Percentiles rank a stretch among this genome's conserved stretches.
These are phyloP conservation scores for Pachyrhizus erosus DNA, from an alignment of 306 rosid species.

Conservation along the genomic window DNA sequence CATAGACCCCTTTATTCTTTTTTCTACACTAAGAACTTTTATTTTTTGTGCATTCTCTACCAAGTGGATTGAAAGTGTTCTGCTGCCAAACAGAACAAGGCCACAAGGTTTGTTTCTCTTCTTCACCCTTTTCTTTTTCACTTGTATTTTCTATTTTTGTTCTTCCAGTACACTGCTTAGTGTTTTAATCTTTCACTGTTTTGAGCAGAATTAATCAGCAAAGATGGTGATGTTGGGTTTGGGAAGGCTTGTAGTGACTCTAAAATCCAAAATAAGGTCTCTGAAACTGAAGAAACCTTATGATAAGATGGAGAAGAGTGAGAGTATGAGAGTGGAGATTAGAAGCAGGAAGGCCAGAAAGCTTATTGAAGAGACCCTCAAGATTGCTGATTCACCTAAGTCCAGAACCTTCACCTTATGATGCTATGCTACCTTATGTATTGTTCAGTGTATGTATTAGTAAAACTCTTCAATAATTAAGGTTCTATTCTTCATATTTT, in stretches of 20 bases:
- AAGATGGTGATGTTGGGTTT: slow-evolving; percentile 57
- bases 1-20: not conserved
- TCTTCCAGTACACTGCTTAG: not conserved
- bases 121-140: not conserved
- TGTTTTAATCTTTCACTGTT: not conserved
- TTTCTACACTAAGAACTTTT: not conserved
- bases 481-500: slow-evolving; percentile 3
- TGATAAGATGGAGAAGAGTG: slow-evolving; percentile 93
- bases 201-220: slow-evolving; percentile 35
- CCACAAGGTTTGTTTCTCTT: slow-evolving; percentile 35
- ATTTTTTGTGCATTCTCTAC: not conserved
- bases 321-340: slow-evolving; percentile 95
- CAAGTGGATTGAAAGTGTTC: slow-evolving; percentile 10
- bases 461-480: slow-evolving; percentile 2
- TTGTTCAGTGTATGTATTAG: not conserved
- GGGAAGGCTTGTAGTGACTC: slow-evolving; percentile 65
- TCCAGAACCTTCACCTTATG: slow-evolving; percentile 60
- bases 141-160: not conserved
- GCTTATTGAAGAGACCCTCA: slow-evolving; percentile 76
- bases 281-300: slow-evolving; percentile 79
- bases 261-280: slow-evolving; percentile 73
- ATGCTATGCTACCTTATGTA: not conserved
- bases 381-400: slow-evolving; percentile 82
- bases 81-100: slow-evolving; percentile 18
- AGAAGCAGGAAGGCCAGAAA: slow-evolving; percentile 86